Conservation (phyloP, 2,329 filamentous ascomycete species). For the Fusarium compactum region DNA sequence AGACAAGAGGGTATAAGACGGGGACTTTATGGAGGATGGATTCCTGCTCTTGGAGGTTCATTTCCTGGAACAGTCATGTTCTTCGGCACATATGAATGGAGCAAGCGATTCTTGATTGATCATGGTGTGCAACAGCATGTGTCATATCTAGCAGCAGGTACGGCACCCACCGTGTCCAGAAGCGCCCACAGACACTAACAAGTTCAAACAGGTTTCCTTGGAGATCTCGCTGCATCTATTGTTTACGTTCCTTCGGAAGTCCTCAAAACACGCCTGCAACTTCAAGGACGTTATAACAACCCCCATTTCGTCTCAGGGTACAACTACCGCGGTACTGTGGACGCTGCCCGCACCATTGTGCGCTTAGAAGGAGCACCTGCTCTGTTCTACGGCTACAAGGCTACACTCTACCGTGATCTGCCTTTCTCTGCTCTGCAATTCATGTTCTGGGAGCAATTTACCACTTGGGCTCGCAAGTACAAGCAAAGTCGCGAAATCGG, state of each 20-base stretch:
- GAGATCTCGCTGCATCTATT: constrained; percentile 90
- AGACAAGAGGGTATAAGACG: constrained; percentile 88
- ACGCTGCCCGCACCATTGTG: constrained; percentile 88
- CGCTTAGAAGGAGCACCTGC: constrained; percentile 84
- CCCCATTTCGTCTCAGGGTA: constrained; percentile 94
- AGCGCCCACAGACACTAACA: constrained; percentile 6
- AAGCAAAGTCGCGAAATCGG: constrained; percentile 87
- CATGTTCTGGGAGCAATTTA: constrained; percentile 97
- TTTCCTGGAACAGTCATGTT: constrained; percentile 95
- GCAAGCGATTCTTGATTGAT: constrained; percentile 90
- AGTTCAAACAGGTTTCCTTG: constrained; percentile 77
- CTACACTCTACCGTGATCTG: constrained; percentile 91
- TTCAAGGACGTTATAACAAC: constrained; percentile 96
- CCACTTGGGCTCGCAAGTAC: constrained; percentile 82
- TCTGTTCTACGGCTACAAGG: constrained; percentile 96
- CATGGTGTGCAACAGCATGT: constrained; percentile 83
- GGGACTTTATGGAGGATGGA: constrained; percentile 93
- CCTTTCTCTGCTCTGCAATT: constrained; percentile 98
- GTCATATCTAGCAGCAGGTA: constrained; percentile 87
- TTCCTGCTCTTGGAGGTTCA: constrained; percentile 89
- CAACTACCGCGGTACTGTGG: constrained; percentile 88
- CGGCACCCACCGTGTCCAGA: constrained; percentile 22
- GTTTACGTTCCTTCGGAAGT: constrained; percentile 98
- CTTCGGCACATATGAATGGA: constrained; percentile 96
- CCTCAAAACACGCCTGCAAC: constrained; percentile 93